Evolutionary conservation across 768 basidiomycete species (phyloP).

Genomic region (Auriculariales sp.): DNA sequence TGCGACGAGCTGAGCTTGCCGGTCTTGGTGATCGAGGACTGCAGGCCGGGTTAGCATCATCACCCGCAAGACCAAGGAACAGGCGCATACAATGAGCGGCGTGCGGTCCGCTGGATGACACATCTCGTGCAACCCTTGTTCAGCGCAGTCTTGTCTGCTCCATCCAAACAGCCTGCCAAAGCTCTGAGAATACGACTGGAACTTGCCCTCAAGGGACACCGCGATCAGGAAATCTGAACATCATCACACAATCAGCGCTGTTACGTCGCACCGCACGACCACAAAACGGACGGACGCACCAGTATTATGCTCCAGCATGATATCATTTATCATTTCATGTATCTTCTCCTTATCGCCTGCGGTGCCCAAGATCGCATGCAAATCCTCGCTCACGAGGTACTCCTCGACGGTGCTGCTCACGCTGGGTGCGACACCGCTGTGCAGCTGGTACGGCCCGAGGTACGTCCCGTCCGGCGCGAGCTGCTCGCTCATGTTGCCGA

Average conservation of each 20-base stretch:
- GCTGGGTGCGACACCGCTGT: neutral
- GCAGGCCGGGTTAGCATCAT: too few species aligned
- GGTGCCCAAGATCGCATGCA: neutral
- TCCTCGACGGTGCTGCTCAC: slow-evolving; percentile 1
- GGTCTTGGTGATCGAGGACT: too few species aligned
- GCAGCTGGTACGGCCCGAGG: slow-evolving; percentile 40
- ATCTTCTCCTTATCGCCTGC: neutral
- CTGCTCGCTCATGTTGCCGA: slow-evolving; percentile 66
- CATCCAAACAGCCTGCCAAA: slow-evolving; percentile 73
- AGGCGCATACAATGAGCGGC: too few species aligned
- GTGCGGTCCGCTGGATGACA: slow-evolving; percentile 86
- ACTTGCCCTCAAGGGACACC: slow-evolving; percentile 79
- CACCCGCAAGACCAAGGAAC: too few species aligned
- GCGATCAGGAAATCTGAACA: slow-evolving; percentile 79
- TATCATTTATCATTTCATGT: neutral
- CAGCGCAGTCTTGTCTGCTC: slow-evolving; percentile 70
- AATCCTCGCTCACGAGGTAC: neutral
- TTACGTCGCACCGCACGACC: neutral
- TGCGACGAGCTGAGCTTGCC: too few species aligned
- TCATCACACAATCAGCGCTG: too few species aligned
- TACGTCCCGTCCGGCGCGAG: slow-evolving; percentile 70
- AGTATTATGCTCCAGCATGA: neutral
- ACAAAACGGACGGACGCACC: neutral
- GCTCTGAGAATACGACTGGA: slow-evolving; percentile 83
- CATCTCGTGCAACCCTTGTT: slow-evolving; percentile 61